These are phyloP conservation scores for Megacollybia marginata DNA, from an alignment of 768 basidiomycete genomes.

Conservation along the genomic window DNA sequence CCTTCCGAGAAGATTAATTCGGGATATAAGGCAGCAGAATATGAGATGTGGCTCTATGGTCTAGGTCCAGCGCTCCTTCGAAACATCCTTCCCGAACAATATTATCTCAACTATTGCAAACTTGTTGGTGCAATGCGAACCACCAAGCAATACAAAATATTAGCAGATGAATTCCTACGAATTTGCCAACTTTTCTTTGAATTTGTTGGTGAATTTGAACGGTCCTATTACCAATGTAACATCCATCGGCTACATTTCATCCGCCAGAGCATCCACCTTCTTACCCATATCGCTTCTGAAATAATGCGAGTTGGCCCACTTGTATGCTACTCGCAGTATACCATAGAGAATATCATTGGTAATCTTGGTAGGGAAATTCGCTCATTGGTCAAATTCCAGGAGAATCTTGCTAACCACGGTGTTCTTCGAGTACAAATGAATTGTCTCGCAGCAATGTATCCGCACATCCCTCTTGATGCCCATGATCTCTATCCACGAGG, in stretches of 20 bases:
- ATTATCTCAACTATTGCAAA: constrained; percentile 19
- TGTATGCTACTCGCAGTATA: constrained; percentile 20
- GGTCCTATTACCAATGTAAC: constrained; percentile 16
- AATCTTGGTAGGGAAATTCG: constrained; percentile 19
- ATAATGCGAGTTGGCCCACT: constrained; percentile 12
- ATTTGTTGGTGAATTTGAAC: constrained; percentile 22
- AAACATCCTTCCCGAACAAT: constrained; percentile 8
- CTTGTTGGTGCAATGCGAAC: constrained; percentile 15
- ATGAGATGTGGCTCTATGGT: constrained; percentile 16
- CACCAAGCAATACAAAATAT: constrained; percentile 12
- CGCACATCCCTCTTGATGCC: background rate
- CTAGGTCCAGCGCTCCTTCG: constrained; percentile 19
- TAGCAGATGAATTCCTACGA: constrained; percentile 4
- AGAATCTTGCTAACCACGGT: constrained; percentile 18
- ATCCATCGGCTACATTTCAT: constrained; percentile 22
- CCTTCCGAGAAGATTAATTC: constrained; percentile 22
- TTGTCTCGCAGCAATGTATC: constrained; percentile 7
- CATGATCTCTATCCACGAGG: background rate
- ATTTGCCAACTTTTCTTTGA: constrained; percentile 7
- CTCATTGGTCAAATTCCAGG: constrained; percentile 15
- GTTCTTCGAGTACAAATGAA: constrained; percentile 12
- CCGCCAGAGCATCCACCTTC: constrained; percentile 18
- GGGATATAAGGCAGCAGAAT: constrained; percentile 25
- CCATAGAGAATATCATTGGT: constrained; percentile 19
- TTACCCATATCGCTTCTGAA: constrained; percentile 18